Conservation (phyloP, 2,329 filamentous ascomycete genomes). For the Paramyrothecium roridum region DNA sequence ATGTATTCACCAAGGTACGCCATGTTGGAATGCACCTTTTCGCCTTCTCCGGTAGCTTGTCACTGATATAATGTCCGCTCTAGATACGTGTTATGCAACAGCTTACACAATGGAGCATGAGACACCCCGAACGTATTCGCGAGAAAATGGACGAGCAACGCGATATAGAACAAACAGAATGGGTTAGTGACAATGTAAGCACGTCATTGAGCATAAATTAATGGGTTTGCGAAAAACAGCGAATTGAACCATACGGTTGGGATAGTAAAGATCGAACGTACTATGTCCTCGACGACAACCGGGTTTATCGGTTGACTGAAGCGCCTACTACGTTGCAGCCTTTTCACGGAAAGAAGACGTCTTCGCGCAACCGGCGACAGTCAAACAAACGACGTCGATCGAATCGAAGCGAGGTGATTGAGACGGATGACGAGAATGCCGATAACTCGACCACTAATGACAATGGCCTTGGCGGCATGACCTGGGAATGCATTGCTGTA, state of each 20-base stretch:
- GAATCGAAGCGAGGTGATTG: slow-evolving; percentile 25
- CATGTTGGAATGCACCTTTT: not conserved
- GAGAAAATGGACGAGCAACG: slow-evolving; percentile 81
- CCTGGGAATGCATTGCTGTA: slow-evolving; percentile 89
- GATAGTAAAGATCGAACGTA: slow-evolving; percentile 84
- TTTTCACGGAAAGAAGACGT: slow-evolving; percentile 61
- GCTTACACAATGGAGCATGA: slow-evolving; percentile 84
- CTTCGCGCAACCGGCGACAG: slow-evolving; percentile 48
- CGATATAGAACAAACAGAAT: slow-evolving; percentile 76
- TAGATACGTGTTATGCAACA: slow-evolving; percentile 79
- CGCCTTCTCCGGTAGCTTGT: not conserved
- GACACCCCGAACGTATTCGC: slow-evolving; percentile 81
- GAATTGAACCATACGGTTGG: slow-evolving; percentile 83
- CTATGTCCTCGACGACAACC: slow-evolving; percentile 89
- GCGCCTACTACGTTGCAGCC: slow-evolving; percentile 60
- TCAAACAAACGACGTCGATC: slow-evolving; percentile 71
- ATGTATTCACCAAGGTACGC: slow-evolving; percentile 73
- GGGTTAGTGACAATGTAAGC: slow-evolving; percentile 61
- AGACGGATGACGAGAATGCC: slow-evolving; percentile 29
- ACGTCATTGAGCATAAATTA: slow-evolving; percentile 4
- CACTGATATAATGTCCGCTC: not conserved
- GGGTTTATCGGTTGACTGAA: slow-evolving; percentile 86
- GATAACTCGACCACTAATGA: slow-evolving; percentile 25
- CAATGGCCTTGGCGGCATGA: slow-evolving; percentile 70
- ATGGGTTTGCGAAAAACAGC: slow-evolving; percentile 33